Conservation (phyloP, 805 yeast genomes). For the Scheffersomyces coipomensis region DNA sequence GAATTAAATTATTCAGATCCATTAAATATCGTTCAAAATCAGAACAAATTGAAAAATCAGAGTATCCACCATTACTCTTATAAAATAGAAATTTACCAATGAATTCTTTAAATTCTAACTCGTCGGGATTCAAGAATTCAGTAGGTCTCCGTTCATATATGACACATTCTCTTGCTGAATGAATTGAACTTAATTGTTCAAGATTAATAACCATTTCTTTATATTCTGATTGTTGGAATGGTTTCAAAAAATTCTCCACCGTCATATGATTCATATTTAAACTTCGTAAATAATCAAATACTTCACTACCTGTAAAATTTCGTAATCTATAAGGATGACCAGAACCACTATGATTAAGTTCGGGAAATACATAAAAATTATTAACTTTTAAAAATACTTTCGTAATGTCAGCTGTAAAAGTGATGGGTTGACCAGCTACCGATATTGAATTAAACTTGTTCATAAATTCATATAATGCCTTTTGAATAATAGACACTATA, state of each 20-base stretch:
- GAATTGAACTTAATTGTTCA: neutral
- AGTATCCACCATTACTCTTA: constrained; percentile 4
- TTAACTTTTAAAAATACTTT: constrained; percentile 8
- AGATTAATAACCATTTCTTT: neutral
- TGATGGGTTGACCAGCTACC: neutral
- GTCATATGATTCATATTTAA: neutral
- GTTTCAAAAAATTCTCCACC: neutral
- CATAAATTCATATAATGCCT: constrained; percentile 15
- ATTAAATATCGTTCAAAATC: constrained; percentile 10
- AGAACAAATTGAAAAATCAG: constrained; percentile 6
- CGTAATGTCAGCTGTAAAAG: constrained; percentile 3
- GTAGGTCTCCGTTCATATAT: neutral
- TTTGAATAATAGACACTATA: constrained; percentile 14
- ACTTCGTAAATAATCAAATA: neutral
- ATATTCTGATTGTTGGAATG: neutral
- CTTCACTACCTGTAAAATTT: constrained; percentile 1
- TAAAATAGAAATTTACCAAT: constrained; percentile 8
- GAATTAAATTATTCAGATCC: constrained; percentile 10
- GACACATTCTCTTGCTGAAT: neutral
- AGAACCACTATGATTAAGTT: neutral
- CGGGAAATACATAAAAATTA: constrained; percentile 4
- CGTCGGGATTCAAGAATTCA: constrained; percentile 2
- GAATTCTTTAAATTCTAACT: constrained; percentile 10
- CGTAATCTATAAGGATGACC: neutral
- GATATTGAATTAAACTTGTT: neutral